Evolutionary conservation across 2,329 filamentous ascomycete species (phyloP), one percentile per base, ranked within the genome.

Genomic region (Cadophora sp.): DNA sequence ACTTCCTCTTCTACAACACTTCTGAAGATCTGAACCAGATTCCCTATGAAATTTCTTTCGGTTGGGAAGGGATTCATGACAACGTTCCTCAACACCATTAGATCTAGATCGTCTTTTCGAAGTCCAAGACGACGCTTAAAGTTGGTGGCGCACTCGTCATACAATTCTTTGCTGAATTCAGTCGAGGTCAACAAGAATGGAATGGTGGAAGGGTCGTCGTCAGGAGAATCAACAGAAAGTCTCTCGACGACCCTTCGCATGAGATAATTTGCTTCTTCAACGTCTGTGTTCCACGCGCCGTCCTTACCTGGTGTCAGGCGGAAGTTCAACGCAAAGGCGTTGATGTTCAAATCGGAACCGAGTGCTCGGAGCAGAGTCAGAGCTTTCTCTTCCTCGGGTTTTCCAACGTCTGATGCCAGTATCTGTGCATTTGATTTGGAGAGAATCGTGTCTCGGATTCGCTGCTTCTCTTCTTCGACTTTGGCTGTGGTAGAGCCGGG

Each of bases 61-160:
- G 62, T 40, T 11, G 62, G 62, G 27, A 64, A 64, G 19, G 62
- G 62, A 55, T 64, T 64, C 62, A 64, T 64, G 24, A 64, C 62
- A 31, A 64, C 62, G 16, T 64, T 64, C 11, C 62, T 29, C 19
- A 64, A 14, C 29, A 64, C 62, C 62, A 64, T 55, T 31, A 64
- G 43, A n/a, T 64, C 62, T 1, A 40, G n/a, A 27, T 64, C 26
- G 37, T 64, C 62, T 2, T 64, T 34, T 29, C 48, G 48, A 50
- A 64, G 34, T 43, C 62, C 62, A n/a, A 64, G 62, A 27, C 62
- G 62, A 26, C 22, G 31, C 34, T 64, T 64, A 50, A 64, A 64
- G n/a, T 64, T 64, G 19, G 62, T 27, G 12, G 62, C 62, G 12
- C 62, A 64, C 19, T 64, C 48, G 19, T 53, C 62, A 43, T 64